These are phyloP conservation scores for Panellus pusillus DNA, from an alignment of 768 basidiomycete genomes.

Conservation along the genomic window DNA sequence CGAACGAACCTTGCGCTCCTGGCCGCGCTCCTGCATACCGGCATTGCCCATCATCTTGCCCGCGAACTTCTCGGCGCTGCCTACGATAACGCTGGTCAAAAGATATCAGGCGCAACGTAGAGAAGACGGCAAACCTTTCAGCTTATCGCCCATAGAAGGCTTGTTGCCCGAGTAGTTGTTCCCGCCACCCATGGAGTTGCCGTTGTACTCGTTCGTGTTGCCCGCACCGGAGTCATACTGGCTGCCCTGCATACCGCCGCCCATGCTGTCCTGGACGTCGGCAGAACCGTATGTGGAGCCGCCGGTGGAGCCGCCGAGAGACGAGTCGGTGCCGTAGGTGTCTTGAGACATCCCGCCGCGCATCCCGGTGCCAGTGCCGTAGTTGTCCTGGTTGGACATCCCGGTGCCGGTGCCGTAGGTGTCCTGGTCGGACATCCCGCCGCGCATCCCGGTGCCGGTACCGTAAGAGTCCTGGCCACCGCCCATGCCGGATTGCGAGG, in stretches of 20 bases:
- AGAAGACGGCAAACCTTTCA: conserved; percentile 18
- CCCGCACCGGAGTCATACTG: not conserved
- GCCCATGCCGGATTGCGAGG: not conserved
- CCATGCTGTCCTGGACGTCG: not conserved
- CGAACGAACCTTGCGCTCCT: too few species aligned
- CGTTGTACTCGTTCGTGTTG: not conserved
- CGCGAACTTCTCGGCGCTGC: too few species aligned
- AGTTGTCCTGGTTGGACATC: not conserved
- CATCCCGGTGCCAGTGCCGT: not conserved
- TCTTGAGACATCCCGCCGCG: too few species aligned
- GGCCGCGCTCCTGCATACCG: too few species aligned
- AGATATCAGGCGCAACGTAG: too few species aligned
- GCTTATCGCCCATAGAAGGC: conserved; percentile 24
- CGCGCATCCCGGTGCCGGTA: not conserved
- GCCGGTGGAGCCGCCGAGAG: not conserved
- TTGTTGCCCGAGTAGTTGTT: not conserved
- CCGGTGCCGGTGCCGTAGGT: too few species aligned
- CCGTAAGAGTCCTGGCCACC: not conserved
- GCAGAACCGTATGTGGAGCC: not conserved
- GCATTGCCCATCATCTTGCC: too few species aligned
- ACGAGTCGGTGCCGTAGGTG: not conserved
- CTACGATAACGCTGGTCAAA: too few species aligned
- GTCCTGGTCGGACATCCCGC: too few species aligned
- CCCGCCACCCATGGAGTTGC: too few species aligned
- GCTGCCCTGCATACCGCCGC: not conserved